Evolutionary conservation across 129 eudicot genomes (phyloP).

Genomic region (Flaveria sonorensis): DNA sequence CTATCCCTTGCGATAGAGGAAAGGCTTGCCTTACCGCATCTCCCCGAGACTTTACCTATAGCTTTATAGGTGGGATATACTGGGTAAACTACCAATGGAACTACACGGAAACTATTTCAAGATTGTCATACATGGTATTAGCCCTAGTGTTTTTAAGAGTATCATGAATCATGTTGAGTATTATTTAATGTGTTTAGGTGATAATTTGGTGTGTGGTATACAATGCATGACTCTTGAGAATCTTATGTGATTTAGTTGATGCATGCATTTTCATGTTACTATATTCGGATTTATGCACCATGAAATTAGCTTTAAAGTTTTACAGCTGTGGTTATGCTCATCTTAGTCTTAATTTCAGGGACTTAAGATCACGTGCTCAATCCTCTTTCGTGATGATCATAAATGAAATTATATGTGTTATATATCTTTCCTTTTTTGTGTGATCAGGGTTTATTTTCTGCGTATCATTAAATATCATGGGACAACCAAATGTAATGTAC

Average conservation of each 20-base stretch:
- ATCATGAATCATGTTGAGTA: conserved; percentile 12
- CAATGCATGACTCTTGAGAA: background rate
- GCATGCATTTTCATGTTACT: background rate
- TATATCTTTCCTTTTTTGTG: conserved; percentile 3
- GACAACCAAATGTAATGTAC: conserved; percentile 57
- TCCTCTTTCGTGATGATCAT: background rate
- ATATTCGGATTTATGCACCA: background rate
- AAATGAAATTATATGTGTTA: background rate
- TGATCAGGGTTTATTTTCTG: conserved; percentile 40
- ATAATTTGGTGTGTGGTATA: conserved; percentile 2
- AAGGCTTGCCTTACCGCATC: too few relatives aligned
- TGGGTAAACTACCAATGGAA: background rate
- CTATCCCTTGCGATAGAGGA: too few relatives aligned
- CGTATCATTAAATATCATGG: conserved; percentile 40
- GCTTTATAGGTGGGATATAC: too few relatives aligned
- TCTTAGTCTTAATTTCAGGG: background rate
- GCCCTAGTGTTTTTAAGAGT: conserved; percentile 7
- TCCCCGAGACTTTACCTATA: too few relatives aligned
- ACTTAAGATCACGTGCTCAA: background rate
- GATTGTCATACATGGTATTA: background rate
- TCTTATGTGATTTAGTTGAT: conserved; percentile 6
- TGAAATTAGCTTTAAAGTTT: background rate
- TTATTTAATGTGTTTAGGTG: conserved; percentile 14
- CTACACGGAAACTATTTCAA: background rate
- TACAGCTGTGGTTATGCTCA: background rate